phyloP scores from a whole-genome alignment of 352 stramenopile genomes.

The Pythium sp. region DNA sequence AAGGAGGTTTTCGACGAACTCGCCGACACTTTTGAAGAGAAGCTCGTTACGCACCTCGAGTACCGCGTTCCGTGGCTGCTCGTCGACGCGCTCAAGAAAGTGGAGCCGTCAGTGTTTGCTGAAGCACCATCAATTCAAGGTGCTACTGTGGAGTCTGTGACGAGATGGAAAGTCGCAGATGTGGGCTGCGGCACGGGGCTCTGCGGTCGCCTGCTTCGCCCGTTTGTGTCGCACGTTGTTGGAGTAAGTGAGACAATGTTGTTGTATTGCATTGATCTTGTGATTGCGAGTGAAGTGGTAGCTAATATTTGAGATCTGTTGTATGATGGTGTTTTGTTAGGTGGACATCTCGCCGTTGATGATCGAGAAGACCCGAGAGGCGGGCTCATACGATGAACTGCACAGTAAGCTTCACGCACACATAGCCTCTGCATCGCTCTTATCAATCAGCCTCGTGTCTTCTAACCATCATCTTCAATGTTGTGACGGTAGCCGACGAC shows the following conservation, averaged over 20 bases:
- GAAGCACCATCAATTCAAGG: not conserved
- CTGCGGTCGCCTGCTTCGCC: constrained; percentile 62
- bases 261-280: no score
- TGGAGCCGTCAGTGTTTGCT: constrained; percentile 29
- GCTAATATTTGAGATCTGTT: not conserved
- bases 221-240: constrained; percentile 50
- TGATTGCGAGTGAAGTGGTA: no score
- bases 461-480: constrained; percentile 1
- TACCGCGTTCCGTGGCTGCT: constrained; percentile 83
- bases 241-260: no score
- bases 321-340: constrained; percentile 20
- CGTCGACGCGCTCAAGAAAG: constrained; percentile 51
- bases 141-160: not conserved
- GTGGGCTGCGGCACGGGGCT: constrained; percentile 78
- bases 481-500: constrained; percentile 33
- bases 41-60: constrained; percentile 72
- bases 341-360: constrained; percentile 80
- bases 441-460: not conserved
- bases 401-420: constrained; percentile 36
- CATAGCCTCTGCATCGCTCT: not conserved
- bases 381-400: constrained; percentile 66
- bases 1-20: constrained; percentile 78
- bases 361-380: constrained; percentile 70
- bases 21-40: constrained; percentile 78
- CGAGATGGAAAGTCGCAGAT: constrained; percentile 47